Percentiles rank a stretch among this genome's conserved stretches.
Evolutionary conservation across 169 alveolate species (phyloP).

Genomic region (Cryptosporidium tyzzeri): DNA sequence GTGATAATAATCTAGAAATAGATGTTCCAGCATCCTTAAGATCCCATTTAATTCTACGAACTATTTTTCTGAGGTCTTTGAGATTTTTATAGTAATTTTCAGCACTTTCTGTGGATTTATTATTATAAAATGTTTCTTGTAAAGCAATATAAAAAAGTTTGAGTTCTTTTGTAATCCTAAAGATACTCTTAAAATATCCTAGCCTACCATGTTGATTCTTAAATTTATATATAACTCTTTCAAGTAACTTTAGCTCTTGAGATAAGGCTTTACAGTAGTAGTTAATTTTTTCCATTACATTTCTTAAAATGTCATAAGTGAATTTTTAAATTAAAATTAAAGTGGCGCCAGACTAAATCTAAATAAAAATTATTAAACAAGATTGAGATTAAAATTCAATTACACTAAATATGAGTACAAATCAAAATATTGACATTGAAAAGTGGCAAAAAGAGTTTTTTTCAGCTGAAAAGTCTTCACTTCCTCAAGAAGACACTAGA

Average conservation of each 20-base stretch:
- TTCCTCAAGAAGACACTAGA: not conserved
- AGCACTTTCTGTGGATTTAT: conserved; percentile 11
- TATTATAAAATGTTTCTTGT: conserved; percentile 27
- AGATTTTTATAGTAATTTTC: conserved; percentile 29
- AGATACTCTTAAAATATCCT: conserved; percentile 34
- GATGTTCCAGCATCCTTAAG: conserved; percentile 49
- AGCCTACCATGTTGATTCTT: conserved; percentile 73
- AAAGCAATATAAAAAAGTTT: conserved; percentile 33
- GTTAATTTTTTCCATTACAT: conserved; percentile 19
- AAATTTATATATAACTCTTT: conserved; percentile 51
- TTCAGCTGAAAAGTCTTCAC: not conserved
- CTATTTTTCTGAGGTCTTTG: conserved; percentile 24
- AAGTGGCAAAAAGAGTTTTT: conserved; percentile 54
- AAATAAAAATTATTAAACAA: not conserved
- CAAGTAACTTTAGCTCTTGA: conserved; percentile 30
- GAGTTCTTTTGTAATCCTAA: conserved; percentile 34
- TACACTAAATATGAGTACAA: not conserved
- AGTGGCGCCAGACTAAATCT: conserved; percentile 10
- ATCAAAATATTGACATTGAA: conserved; percentile 27
- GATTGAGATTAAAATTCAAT: not conserved
- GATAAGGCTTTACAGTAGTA: not conserved
- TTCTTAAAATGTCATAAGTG: not conserved
- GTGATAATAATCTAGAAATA: conserved; percentile 60
- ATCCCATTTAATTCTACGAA: conserved; percentile 66
- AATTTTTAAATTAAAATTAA: not conserved